phyloP scores from a whole-genome alignment of 2,329 filamentous ascomycete species.

The Lachnellula cervina region DNA sequence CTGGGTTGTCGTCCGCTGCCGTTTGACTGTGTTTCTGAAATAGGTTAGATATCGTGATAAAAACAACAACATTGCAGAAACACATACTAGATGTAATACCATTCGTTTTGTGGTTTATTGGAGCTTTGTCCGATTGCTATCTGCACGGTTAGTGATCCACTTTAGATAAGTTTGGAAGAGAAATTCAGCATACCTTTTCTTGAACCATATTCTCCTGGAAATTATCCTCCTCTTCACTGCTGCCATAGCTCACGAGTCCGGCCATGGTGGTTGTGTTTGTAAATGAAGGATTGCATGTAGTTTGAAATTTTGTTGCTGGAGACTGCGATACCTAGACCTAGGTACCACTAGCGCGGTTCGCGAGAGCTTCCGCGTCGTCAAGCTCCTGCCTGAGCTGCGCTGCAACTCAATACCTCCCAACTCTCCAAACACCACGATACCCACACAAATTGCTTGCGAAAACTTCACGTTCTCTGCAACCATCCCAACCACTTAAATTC shows the following conservation, averaged over 20 bases:
- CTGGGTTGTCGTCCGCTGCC: neutral
- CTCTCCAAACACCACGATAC: conserved; percentile 5
- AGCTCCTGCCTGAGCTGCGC: conserved; percentile 14
- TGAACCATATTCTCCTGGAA: conserved; percentile 13
- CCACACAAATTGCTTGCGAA: neutral
- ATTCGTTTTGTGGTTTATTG: conserved; percentile 13
- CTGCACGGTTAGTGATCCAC: conserved; percentile 21
- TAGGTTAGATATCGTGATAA: conserved; percentile 11
- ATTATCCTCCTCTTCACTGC: conserved; percentile 35
- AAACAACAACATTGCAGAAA: neutral
- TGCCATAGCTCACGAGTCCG: conserved; percentile 36
- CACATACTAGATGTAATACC: conserved; percentile 17
- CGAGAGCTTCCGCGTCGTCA: conserved; percentile 20
- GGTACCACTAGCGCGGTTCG: neutral
- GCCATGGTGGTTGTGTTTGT: conserved; percentile 21
- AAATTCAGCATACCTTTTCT: conserved; percentile 17
- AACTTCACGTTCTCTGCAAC: neutral
- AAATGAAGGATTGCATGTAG: neutral
- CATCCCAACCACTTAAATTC: conserved; percentile 3
- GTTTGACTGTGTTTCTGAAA: conserved; percentile 13
- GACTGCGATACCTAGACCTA: neutral
- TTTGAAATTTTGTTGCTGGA: conserved; percentile 8
- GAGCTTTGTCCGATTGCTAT: conserved; percentile 15
- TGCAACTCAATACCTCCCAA: conserved; percentile 4
- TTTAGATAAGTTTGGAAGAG: neutral